phyloP scores from a whole-genome alignment of 164 flowering plant species.

The Chimonanthus praecox region DNA sequence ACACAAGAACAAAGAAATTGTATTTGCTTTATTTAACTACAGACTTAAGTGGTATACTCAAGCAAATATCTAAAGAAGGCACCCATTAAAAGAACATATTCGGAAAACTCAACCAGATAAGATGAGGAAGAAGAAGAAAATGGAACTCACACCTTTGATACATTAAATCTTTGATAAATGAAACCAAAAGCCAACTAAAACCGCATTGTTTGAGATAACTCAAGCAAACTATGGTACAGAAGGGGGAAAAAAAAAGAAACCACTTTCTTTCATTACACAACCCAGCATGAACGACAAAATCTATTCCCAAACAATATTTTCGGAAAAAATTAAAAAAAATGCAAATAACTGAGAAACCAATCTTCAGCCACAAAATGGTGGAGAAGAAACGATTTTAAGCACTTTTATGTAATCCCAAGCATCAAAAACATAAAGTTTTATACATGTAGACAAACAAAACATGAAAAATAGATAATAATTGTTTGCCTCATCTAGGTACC shows the following conservation, averaged over 20 bases:
- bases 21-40: neutral
- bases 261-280: neutral
- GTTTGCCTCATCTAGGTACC: neutral
- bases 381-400: neutral
- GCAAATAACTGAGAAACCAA: neutral
- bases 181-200: neutral
- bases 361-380: neutral
- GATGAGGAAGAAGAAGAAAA: neutral
- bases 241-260: neutral
- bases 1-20: no score
- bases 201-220: neutral
- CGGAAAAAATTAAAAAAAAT: neutral
- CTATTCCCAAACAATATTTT: no score
- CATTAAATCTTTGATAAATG: neutral
- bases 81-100: neutral
- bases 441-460: neutral
- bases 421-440: neutral
- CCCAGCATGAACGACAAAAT: no score
- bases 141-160: neutral
- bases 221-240: neutral
- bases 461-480: neutral
- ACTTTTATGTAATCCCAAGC: neutral
- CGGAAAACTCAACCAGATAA: neutral
- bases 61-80: neutral
- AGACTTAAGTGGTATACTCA: neutral